Base-by-base conservation (phyloP, 805 yeast genomes). In the Grigorovia transvaalensis region DNA sequence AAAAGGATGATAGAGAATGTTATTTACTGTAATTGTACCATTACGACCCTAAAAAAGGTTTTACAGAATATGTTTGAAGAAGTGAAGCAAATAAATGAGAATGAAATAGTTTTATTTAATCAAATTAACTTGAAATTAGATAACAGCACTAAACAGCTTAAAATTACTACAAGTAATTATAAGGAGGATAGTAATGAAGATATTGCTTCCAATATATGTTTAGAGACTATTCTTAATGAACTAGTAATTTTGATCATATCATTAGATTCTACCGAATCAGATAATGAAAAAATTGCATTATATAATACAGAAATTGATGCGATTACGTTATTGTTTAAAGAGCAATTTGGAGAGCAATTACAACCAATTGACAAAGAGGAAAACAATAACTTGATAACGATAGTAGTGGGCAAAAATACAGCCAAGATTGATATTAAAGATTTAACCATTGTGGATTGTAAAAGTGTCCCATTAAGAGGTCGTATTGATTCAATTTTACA, bases 401-500 rank as follows among this genome's bases (percentile, higher is more conserved):
- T 90, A 9, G 74, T 71, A 40, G 81, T 89, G 47, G 96, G 95
- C 45, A 80, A 80, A 52, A 78, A 75, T 53, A 81, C 73, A 48
- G 97, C 96, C 0, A 67, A 65, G 13, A 78, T 90, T 15, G 75
- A 81, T 57, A 84, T 82, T 56, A 59, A 67, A 4, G 77, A 75
- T 41, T 74, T 88, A 63, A 71, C 74, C 1, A 95, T 89, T 1
- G 68, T 67, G 29, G 71, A 71, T 19, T 86, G 96, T 60, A 65
- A 77, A 0, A 81, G 88, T 1, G 80, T 78, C 48, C 88, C 87
- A 1, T 70, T 90, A 51, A 78, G 79, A 56, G 88, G 85, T 53
- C 78, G 97, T 61, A 80, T 90, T 1, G 85, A 81, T 55, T 88
- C 82, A 56, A 81, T 89, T 23, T 70, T 90, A 49, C 78, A 77